phyloP scores from a whole-genome alignment of 2,329 filamentous ascomycete genomes.

The Zymoseptoria brevis region DNA sequence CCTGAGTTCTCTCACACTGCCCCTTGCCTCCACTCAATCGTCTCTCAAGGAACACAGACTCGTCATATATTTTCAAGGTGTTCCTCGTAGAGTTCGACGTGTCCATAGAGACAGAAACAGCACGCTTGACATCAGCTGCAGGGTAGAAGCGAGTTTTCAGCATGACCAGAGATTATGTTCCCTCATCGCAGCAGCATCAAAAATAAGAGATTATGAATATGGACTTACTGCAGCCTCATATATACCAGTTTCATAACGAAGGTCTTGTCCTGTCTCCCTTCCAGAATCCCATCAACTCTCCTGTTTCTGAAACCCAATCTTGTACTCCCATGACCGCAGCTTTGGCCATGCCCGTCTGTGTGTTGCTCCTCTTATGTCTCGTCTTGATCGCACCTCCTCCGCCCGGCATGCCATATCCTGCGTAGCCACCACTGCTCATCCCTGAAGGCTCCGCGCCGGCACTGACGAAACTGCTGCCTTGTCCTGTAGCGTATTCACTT shows the following conservation, averaged over 20 bases:
- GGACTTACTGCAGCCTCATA: background rate
- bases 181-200: background rate
- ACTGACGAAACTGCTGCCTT: slow-evolving; percentile 43
- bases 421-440: slow-evolving; percentile 8
- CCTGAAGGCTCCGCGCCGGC: slow-evolving; percentile 33
- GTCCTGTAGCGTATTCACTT: slow-evolving; percentile 59
- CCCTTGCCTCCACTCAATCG: too few relatives aligned
- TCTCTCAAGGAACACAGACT: too few relatives aligned
- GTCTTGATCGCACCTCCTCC: slow-evolving; percentile 29
- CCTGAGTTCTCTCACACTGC: too few relatives aligned
- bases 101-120: too few relatives aligned
- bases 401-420: slow-evolving; percentile 39
- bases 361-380: slow-evolving; percentile 45
- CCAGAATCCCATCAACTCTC: slow-evolving; percentile 56
- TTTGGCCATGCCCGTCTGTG: slow-evolving; percentile 47
- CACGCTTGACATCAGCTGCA: too few relatives aligned
- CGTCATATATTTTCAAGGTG: too few relatives aligned
- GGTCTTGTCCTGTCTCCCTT: slow-evolving; percentile 49
- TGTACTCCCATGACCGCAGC: slow-evolving; percentile 51
- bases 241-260: slow-evolving; percentile 16
- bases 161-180: too few relatives aligned
- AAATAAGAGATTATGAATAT: background rate
- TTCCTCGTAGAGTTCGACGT: too few relatives aligned
- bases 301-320: slow-evolving; percentile 58
- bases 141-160: too few relatives aligned